phyloP scores from a whole-genome alignment of 2,329 filamentous ascomycete genomes.

The Parascedosporium putredinis region DNA sequence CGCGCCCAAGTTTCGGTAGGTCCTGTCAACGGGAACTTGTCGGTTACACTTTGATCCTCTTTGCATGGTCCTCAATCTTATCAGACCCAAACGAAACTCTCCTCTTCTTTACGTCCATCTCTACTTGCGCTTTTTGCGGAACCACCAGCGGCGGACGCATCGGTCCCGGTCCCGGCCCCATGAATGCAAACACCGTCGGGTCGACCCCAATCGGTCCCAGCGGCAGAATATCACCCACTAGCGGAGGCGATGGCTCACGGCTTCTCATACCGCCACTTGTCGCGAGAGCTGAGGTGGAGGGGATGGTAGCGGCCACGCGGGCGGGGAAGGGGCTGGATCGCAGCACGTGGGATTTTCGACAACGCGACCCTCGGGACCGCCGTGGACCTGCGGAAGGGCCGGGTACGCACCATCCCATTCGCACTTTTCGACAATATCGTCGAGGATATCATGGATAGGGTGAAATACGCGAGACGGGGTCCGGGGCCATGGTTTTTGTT shows the following conservation, averaged over 20 bases:
- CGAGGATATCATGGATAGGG: slow-evolving; percentile 31
- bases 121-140: not conserved
- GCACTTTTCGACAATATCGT: slow-evolving; percentile 35
- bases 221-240: no score
- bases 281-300: no score
- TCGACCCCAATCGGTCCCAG: not conserved
- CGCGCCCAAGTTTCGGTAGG: not conserved
- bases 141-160: not conserved
- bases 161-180: not conserved
- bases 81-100: not conserved
- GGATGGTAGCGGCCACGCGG: no score
- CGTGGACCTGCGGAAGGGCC: slow-evolving; percentile 25
- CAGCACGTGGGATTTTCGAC: not conserved
- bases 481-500: slow-evolving; percentile 32
- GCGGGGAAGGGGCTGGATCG: not conserved
- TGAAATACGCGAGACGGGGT: slow-evolving; percentile 31
- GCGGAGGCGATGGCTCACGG: no score
- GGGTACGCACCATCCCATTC: slow-evolving; percentile 27
- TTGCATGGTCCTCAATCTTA: not conserved
- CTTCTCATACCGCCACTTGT: no score
- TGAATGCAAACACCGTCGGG: no score
- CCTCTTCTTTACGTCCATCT: not conserved
- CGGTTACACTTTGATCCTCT: not conserved
- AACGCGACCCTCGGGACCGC: not conserved
- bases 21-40: no score